Evolutionary conservation across 768 basidiomycete genomes (phyloP).

Genomic region (Russula sp.): DNA sequence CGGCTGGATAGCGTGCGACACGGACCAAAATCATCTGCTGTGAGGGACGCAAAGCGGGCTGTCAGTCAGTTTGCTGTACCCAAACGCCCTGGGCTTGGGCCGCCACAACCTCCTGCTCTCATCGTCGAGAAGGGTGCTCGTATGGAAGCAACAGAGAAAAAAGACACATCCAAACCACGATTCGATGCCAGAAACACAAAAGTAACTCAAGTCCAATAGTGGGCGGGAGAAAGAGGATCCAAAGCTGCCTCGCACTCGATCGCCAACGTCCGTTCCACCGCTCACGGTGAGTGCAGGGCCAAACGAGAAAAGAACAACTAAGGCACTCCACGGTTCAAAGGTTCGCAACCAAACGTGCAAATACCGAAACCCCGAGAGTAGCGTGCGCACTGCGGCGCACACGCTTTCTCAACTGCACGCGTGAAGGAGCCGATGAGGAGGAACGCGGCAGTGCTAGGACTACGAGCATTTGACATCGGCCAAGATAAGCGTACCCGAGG

Average conservation of each 20-base stretch:
- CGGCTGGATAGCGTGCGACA: conserved; percentile 22
- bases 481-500: conserved; percentile 3
- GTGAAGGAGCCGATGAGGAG: too few relatives aligned
- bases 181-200: neutral
- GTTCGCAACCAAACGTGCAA: too few relatives aligned
- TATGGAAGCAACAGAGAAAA: neutral
- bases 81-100: neutral
- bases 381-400: too few relatives aligned
- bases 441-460: too few relatives aligned
- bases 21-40: conserved; percentile 17
- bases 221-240: conserved; percentile 1
- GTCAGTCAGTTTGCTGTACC: conserved; percentile 1
- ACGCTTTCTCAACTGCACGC: too few relatives aligned
- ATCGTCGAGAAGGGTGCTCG: neutral
- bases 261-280: too few relatives aligned
- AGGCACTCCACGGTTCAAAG: too few relatives aligned
- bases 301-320: too few relatives aligned
- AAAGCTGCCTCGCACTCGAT: too few relatives aligned
- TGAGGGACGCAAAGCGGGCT: conserved; percentile 17
- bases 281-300: too few relatives aligned
- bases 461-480: too few relatives aligned
- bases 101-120: neutral
- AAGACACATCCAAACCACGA: neutral
- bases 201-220: neutral
- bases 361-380: too few relatives aligned